Base-by-base conservation (phyloP, 1,284 basidiomycete species). In the Trametes hirsuta region DNA sequence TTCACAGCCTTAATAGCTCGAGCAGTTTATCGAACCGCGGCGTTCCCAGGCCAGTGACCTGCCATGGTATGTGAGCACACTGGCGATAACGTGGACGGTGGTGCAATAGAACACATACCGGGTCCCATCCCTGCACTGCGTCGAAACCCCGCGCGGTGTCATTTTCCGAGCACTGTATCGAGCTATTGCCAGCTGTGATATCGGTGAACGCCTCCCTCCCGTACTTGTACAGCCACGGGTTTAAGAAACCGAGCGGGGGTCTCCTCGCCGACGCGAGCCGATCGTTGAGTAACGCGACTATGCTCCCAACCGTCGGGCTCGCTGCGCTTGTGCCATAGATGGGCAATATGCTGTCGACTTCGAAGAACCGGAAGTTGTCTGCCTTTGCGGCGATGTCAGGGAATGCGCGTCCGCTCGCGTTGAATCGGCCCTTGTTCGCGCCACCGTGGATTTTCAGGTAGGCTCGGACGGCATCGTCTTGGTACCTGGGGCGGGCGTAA, bases 271-370 rank as follows among this genome's bases (percentile, higher is more conserved):
- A 65, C 22, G 80, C 62, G 4, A 79, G 76, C 18, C 75, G 72
- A 64, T 85, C 85, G 68, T 86, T 87, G 18, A 87, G 68, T 66
- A 86, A 74, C 3, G 83, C 77, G 52, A 88, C 71, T 56, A 87
- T 75, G 22, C 79, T 74, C 21, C 79, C 80, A 53, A 85, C 75
- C 5, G 81, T 79, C 1, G 86, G 86, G 24, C 80, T 72, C 18
- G 84, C 78, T 15, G 68, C 77, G 70, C 68, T 80, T 73, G 69
- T 77, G 73, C 80, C 85, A 25, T 78, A 81, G 22, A 85, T 80
- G 51, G 76, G 73, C 50, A 74, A 78, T 52, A 75, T 72, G 50
- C 61, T 53, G 18, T 50, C 55, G 50, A 67, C 67, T 21, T 84
- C 84, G 79, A 63, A 67, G 49, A 71, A 53, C 49, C 71, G 53